These are phyloP conservation scores for Phytopythium montanum DNA, from an alignment of 352 stramenopile species.

Conservation along the genomic window DNA sequence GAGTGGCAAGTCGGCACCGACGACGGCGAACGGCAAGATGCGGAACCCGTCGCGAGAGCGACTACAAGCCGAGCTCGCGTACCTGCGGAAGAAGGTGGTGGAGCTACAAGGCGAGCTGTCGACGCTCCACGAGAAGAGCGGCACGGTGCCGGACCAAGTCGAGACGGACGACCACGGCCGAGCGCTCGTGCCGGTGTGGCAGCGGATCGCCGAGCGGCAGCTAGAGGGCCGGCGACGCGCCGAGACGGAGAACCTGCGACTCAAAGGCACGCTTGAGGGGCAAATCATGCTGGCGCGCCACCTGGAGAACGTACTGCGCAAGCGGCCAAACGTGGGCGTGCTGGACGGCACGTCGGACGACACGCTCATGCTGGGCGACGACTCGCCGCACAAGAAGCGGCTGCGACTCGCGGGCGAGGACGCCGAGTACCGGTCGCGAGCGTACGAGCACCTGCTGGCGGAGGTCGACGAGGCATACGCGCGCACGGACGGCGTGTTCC, in stretches of 20 bases:
- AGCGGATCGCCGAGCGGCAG: constrained; percentile 45
- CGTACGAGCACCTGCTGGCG: constrained; percentile 33
- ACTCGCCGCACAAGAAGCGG: constrained; percentile 16
- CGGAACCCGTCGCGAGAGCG: constrained; percentile 44
- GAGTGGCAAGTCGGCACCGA: constrained; percentile 7
- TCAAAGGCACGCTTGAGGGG: constrained; percentile 33
- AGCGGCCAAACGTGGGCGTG: constrained; percentile 38
- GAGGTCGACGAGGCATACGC: constrained; percentile 39
- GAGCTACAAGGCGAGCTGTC: constrained; percentile 38
- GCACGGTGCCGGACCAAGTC: not conserved
- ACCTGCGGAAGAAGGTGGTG: constrained; percentile 33
- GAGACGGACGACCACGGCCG: constrained; percentile 9
- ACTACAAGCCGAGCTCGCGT: constrained; percentile 42
- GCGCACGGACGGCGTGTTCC: constrained; percentile 36
- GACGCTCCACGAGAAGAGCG: constrained; percentile 14
- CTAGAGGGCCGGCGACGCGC: constrained; percentile 21
- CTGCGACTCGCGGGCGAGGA: constrained; percentile 18
- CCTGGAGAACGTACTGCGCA: constrained; percentile 48
- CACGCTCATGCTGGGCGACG: not conserved
- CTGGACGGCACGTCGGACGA: constrained; percentile 6
- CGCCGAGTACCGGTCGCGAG: constrained; percentile 8
- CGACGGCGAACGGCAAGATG: constrained; percentile 20
- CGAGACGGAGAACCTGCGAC: constrained; percentile 40
- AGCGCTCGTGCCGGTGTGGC: constrained; percentile 34
- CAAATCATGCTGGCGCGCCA: constrained; percentile 47